phyloP scores from a whole-genome alignment of 306 rosid genomes.

The Vigna angularis region DNA sequence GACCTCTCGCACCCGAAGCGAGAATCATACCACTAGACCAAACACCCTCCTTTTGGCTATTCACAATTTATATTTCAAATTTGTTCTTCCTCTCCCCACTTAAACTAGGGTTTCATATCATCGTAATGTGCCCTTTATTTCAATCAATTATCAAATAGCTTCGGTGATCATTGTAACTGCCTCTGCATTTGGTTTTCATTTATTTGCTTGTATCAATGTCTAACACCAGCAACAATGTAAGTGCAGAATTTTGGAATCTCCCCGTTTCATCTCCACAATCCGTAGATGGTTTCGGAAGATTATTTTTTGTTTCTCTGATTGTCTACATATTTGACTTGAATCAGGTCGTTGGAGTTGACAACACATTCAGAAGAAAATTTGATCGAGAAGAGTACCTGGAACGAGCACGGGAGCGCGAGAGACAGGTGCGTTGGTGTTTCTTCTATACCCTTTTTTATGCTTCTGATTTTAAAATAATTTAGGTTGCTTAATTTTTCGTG shows the following conservation, averaged over 20 bases:
- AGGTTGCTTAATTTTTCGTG: not conserved
- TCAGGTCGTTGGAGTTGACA: slow-evolving; percentile 86
- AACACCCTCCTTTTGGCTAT: slow-evolving; percentile 44
- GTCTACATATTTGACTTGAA: slow-evolving; percentile 6
- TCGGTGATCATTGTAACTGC: not conserved
- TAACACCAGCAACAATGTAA: slow-evolving; percentile 67
- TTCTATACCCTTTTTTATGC: not conserved
- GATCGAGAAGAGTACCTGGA: slow-evolving; percentile 94
- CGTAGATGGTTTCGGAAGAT: not conserved
- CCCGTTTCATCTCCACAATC: not conserved
- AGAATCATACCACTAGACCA: slow-evolving; percentile 89
- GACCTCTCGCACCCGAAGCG: slow-evolving; percentile 76
- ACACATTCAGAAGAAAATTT: slow-evolving; percentile 94
- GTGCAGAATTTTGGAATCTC: slow-evolving; percentile 35
- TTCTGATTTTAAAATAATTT: slow-evolving; percentile 5
- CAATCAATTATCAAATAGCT: slow-evolving; percentile 2
- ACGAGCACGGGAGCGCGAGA: slow-evolving; percentile 95
- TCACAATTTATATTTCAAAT: too few relatives aligned
- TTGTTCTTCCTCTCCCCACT: not conserved
- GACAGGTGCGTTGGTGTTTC: slow-evolving; percentile 54
- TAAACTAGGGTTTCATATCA: slow-evolving; percentile 45
- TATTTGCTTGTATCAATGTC: slow-evolving; percentile 53
- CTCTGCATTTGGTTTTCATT: slow-evolving; percentile 2
- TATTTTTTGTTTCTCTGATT: not conserved
- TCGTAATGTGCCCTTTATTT: not conserved